These are phyloP conservation scores for Fusarium pseudocircinatum DNA, from an alignment of 2,329 filamentous ascomycete genomes.

Conservation along the genomic window DNA sequence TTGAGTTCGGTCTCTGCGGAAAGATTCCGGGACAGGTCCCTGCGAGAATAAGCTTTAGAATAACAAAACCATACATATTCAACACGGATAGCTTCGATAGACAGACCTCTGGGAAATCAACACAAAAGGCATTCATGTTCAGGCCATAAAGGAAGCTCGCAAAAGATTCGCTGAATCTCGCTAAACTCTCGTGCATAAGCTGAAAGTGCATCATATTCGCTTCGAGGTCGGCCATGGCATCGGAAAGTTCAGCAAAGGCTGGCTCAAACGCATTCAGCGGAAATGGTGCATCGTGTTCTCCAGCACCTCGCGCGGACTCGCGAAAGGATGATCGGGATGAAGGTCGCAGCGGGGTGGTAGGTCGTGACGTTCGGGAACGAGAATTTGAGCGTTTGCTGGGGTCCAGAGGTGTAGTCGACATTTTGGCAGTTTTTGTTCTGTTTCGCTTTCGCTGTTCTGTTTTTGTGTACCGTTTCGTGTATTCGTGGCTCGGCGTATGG, in stretches of 20 bases:
- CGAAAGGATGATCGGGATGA: slow-evolving; percentile 90
- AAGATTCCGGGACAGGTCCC: slow-evolving; percentile 87
- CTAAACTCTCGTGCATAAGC: slow-evolving; percentile 93
- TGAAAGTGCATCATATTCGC: slow-evolving; percentile 98
- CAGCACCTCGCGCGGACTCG: slow-evolving; percentile 71
- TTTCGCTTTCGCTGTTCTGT: background rate
- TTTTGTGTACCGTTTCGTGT: background rate
- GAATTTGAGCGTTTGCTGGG: slow-evolving; percentile 62
- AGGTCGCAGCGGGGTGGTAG: slow-evolving; percentile 90
- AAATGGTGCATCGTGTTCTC: slow-evolving; percentile 63
- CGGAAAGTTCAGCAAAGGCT: slow-evolving; percentile 90
- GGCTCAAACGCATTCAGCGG: slow-evolving; percentile 88
- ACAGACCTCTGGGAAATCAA: slow-evolving; percentile 91
- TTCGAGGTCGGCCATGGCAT: slow-evolving; percentile 94
- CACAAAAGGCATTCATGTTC: slow-evolving; percentile 99
- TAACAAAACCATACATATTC: background rate
- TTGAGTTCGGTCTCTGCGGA: slow-evolving; percentile 71
- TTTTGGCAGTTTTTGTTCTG: background rate
- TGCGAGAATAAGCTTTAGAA: slow-evolving; percentile 48
- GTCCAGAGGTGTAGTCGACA: slow-evolving; percentile 44
- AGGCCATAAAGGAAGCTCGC: slow-evolving; percentile 93
- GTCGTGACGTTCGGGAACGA: slow-evolving; percentile 74
- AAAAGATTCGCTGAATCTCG: slow-evolving; percentile 95
- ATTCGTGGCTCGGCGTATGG: background rate
- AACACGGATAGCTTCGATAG: background rate